Evolutionary conservation across 306 rosid species (phyloP).

Genomic region (Glycyrrhiza uralensis): DNA sequence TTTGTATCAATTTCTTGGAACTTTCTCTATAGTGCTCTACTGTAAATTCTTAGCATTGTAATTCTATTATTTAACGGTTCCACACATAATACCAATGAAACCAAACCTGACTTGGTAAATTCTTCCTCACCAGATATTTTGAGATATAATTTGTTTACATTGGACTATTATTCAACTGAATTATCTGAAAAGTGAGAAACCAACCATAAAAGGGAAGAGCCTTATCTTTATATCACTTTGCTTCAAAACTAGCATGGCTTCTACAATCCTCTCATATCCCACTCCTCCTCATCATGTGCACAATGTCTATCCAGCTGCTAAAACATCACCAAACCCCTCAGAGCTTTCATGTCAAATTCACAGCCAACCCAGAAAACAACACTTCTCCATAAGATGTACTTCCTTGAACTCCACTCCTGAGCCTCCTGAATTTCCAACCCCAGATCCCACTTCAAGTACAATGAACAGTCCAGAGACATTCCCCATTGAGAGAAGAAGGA

Average conservation of each 20-base stretch:
- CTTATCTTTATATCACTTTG: constrained; percentile 39
- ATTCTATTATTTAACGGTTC: no score
- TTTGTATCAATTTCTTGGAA: no score
- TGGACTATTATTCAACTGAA: not conserved
- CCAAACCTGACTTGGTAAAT: no score
- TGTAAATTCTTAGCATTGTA: no score
- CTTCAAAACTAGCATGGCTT: constrained; percentile 58
- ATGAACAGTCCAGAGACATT: constrained; percentile 60
- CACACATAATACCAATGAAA: no score
- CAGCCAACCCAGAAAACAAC: constrained; percentile 28
- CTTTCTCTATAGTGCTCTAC: no score
- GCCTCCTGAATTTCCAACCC: constrained; percentile 42
- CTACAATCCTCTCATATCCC: constrained; percentile 42
- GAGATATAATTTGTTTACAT: not conserved
- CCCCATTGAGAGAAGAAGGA: constrained; percentile 76
- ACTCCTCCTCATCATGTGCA: constrained; percentile 24
- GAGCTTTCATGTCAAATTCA: constrained; percentile 12
- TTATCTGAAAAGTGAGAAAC: constrained; percentile 1
- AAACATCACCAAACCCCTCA: constrained; percentile 29
- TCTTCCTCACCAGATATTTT: not conserved
- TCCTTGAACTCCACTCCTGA: constrained; percentile 23
- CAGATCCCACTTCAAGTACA: constrained; percentile 45
- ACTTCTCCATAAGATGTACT: constrained; percentile 42
- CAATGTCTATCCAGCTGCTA: constrained; percentile 10
- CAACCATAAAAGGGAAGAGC: constrained; percentile 16